Evolutionary conservation across 257 asterid genomes (phyloP).

Genomic region (Dorcoceras hygrometricum): DNA sequence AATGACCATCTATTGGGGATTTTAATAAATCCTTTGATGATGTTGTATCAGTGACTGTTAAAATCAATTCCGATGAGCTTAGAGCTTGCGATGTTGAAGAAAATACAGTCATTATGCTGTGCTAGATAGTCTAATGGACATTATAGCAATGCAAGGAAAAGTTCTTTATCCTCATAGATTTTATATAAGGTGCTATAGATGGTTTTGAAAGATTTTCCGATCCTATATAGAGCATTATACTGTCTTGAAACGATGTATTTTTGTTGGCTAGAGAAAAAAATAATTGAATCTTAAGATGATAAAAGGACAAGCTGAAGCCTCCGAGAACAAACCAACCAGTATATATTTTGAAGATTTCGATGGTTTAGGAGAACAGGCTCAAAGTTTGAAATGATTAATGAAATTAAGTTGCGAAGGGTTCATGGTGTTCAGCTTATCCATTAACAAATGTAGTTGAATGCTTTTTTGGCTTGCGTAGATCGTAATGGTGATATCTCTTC

Average conservation of each 20-base stretch:
- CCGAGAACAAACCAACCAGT: neutral
- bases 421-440: neutral
- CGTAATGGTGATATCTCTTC: neutral
- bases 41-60: neutral
- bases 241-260: neutral
- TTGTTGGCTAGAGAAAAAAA: neutral
- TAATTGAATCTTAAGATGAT: neutral
- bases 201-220: neutral
- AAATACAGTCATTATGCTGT: neutral
- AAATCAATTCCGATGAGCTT: no score
- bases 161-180: neutral
- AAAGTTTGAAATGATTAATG: conserved; percentile 4
- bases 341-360: neutral
- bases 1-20: neutral
- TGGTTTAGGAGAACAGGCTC: neutral
- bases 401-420: neutral
- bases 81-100: neutral
- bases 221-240: neutral
- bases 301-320: neutral
- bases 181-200: neutral
- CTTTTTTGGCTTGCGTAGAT: neutral
- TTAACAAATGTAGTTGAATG: neutral
- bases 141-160: neutral
- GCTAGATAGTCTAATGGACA: neutral
- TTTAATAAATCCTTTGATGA: neutral